Base-by-base conservation (phyloP, 1,284 basidiomycete species). In the Microbotryum scabiosae region DNA sequence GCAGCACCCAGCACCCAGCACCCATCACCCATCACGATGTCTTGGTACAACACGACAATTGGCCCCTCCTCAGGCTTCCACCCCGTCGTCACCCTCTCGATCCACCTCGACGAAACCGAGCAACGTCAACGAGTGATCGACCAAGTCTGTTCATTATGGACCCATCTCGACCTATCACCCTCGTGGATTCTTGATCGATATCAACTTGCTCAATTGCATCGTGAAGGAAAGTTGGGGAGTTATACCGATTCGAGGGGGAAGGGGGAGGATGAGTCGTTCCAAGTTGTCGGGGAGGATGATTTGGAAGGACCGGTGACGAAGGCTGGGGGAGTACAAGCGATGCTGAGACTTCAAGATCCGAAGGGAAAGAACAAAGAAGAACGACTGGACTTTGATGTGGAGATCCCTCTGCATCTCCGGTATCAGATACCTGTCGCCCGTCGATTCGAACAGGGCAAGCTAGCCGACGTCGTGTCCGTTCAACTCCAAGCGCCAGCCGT, bases 221-320 rank as follows among this genome's bases (percentile, higher is more conserved):
- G 5, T n/a, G 60, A 64, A 49, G 64, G 65, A 1, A 50, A 57
- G 25, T 53, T 71, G 0, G 64, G 67, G 23, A 26, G 45, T 2
- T 25, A 4, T 12, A 26, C 54, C 48, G 16, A 32, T 32, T 82
- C 97, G 73, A 84, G 94, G 73, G 97, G 91, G 75, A 94, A 98
- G 75, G 93, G 97, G 76, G 85, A 97, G 65, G 96, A 83, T 78
- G 92, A 96, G 76, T 89, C 82, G 41, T 78, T 97, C 75, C 94
- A 94, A 73, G 84, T 97, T 69, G 89, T 94, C n/a, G 68, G 69
- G 10, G 61, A 67, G 30, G 41, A 47, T 2, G 66, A 70, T 48
- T 56, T 70, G 23, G 70, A 71, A 49, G 63, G 49, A 26, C 65
- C 67, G 1, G 58, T 53, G 5, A 61, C 48, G 53, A 32, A 44